Evolutionary conservation across 129 eudicot species (phyloP), one percentile per base, ranked within the genome.

Genomic region (Scalesia atractyloides): DNA sequence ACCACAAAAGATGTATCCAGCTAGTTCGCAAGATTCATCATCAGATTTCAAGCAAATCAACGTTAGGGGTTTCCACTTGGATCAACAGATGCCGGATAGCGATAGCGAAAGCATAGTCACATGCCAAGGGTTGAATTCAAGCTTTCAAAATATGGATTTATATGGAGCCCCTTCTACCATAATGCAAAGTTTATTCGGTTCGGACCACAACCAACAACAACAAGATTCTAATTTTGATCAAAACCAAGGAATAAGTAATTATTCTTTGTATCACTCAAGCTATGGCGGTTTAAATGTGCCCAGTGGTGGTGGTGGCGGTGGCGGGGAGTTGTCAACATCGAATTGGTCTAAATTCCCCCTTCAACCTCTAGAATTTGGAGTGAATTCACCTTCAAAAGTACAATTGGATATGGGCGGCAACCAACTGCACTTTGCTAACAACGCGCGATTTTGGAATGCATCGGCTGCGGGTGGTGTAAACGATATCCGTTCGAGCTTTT

Each of bases 361-460:
- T 18, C 81, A 76, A 48, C 69, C 63, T 18, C 75, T 58, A 68
- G 76, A 82, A 59, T 89, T 89, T 22, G 64, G 44, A 2, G 48
- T 83, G 50, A 73, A 75, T 9, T 69, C 89, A 9, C 79, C 89
- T 26, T 82, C 82, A 17, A 83, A 81, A 65, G 66, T 66, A 37
- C 76, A 60, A 44, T 33, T 46, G 3, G 81, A 77, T 20, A 69
- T 69, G 56, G 44, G 81, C 20, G 64, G 64, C 41, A 77, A 13
- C 69, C 81, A 71, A 26, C 37, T 69, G 9, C 87, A 66, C 69
- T 74, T 74, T 41, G 36, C 84, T 43, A 57, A 76, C 77, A 86
- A 81, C 71, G 76, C 91, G 3, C 82, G 91, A 5, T 92, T 84
- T 74, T 92, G 97, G 97, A 89, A 84, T 70, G 89, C 88, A n/a